Evolutionary conservation across 495 filamentous ascomycete species (phyloP).

Genomic region (Parathielavia appendiculata): DNA sequence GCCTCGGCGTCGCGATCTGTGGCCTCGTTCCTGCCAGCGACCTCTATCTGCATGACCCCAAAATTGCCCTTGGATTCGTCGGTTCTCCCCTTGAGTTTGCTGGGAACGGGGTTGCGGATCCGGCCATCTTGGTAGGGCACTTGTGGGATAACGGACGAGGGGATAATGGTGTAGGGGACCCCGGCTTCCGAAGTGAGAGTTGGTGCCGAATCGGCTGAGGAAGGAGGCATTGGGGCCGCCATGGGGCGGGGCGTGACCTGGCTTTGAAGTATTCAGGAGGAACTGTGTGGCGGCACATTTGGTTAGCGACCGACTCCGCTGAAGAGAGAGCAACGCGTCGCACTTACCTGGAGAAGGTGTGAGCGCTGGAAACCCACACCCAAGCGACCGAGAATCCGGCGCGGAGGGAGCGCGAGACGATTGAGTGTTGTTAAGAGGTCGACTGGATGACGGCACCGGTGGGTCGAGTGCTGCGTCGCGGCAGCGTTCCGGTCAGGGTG

Average conservation of each 20-base stretch:
- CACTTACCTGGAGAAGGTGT: constrained; percentile 20
- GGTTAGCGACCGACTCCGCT: constrained; percentile 13
- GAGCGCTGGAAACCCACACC: constrained; percentile 6
- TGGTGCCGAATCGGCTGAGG: constrained; percentile 8
- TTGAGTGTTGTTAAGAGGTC: not conserved
- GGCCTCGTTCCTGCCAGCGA: constrained; percentile 38
- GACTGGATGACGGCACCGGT: not conserved
- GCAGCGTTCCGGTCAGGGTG: constrained; percentile 17
- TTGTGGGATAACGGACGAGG: constrained; percentile 20
- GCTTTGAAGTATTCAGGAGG: constrained; percentile 3
- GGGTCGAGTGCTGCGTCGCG: constrained; percentile 12
- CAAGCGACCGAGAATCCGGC: not conserved
- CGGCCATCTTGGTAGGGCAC: constrained; percentile 44
- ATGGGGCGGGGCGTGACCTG: constrained; percentile 11
- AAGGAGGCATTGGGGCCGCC: constrained; percentile 16
- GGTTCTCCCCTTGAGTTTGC: constrained; percentile 54
- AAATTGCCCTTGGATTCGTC: constrained; percentile 55
- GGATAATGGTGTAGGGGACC: constrained; percentile 16
- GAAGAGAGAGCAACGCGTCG: not conserved
- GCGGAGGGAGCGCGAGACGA: not conserved
- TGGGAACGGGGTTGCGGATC: constrained; percentile 53
- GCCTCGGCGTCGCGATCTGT: constrained; percentile 48
- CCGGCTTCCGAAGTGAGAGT: not conserved
- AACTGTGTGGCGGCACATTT: constrained; percentile 9
- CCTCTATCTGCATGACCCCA: constrained; percentile 54